phyloP scores from a whole-genome alignment of 306 rosid genomes.

The Prunus mume region DNA sequence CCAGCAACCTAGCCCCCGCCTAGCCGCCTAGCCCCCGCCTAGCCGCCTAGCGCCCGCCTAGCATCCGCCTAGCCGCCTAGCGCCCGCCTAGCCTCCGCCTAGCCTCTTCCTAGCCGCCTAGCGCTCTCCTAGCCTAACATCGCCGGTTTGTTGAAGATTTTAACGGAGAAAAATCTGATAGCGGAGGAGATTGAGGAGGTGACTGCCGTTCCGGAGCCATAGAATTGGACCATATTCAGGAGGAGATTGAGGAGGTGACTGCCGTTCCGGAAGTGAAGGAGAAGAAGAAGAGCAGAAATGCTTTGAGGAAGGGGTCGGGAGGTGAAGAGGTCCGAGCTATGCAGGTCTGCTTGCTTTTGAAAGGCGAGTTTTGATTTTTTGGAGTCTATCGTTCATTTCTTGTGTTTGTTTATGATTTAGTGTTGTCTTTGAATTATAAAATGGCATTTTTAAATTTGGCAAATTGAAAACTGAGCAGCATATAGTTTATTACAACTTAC shows the following conservation, averaged over 20 bases:
- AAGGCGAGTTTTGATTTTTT: slow-evolving; percentile 45
- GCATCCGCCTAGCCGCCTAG: no score
- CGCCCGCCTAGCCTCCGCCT: no score
- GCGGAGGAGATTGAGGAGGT: no score
- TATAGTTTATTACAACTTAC: no score
- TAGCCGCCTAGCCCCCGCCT: no score
- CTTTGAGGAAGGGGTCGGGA: slow-evolving; percentile 68
- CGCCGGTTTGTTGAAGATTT: slow-evolving; percentile 44
- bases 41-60: no score
- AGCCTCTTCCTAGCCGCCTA: no score
- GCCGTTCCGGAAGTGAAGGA: slow-evolving; percentile 18
- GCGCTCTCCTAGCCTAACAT: not conserved
- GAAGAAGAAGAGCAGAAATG: slow-evolving; percentile 23
- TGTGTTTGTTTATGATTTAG: not conserved
- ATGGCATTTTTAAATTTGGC: no score
- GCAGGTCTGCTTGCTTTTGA: slow-evolving; percentile 65
- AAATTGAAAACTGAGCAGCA: no score
- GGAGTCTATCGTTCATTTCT: not conserved
- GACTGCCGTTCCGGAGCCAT: slow-evolving; percentile 30
- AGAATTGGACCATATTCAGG: slow-evolving; percentile 36
- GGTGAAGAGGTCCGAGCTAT: slow-evolving; percentile 68
- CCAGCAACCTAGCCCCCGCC: no score
- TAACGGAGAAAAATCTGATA: slow-evolving; percentile 63
- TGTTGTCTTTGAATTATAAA: no score
- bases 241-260: slow-evolving; percentile 9